phyloP scores from a whole-genome alignment of 768 basidiomycete species.

The Tubosaeta brunneosetosa region DNA sequence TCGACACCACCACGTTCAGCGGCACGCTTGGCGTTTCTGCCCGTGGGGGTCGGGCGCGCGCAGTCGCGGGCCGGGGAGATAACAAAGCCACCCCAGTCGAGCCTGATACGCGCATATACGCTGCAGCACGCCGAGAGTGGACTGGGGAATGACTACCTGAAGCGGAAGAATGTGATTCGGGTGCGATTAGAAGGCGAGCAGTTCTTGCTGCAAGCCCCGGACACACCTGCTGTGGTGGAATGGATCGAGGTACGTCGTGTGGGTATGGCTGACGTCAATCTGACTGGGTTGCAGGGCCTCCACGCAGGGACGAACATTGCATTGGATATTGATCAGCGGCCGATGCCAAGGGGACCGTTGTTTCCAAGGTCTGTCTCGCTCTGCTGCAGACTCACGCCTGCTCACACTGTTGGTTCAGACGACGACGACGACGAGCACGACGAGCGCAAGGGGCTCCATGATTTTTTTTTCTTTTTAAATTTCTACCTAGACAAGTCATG shows the following conservation, averaged over 20 bases:
- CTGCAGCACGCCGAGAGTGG: constrained; percentile 92
- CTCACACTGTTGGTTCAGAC: constrained; percentile 10
- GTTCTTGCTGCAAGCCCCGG: constrained; percentile 86
- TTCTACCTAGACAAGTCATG: not conserved
- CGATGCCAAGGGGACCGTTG: constrained; percentile 87
- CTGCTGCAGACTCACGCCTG: too few relatives aligned
- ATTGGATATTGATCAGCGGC: constrained; percentile 84
- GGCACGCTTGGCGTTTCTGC: constrained; percentile 23
- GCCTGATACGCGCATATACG: constrained; percentile 69
- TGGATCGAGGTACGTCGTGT: constrained; percentile 82
- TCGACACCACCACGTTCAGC: constrained; percentile 16
- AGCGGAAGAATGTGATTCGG: constrained; percentile 90
- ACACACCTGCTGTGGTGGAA: constrained; percentile 79
- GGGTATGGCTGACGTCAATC: not conserved
- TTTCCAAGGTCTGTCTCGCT: constrained; percentile 60
- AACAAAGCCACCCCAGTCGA: constrained; percentile 42
- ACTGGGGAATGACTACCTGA: constrained; percentile 89
- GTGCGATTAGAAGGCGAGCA: constrained; percentile 93
- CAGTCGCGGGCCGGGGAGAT: constrained; percentile 23
- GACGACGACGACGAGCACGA: constrained; percentile 28
- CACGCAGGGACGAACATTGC: constrained; percentile 92
- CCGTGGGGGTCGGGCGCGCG: constrained; percentile 13
- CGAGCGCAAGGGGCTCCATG: constrained; percentile 6
- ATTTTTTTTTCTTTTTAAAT: not conserved
- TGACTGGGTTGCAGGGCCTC: constrained; percentile 52